Base-by-base conservation (phyloP, 345 rosid genomes). In the Sonneratia alba region DNA sequence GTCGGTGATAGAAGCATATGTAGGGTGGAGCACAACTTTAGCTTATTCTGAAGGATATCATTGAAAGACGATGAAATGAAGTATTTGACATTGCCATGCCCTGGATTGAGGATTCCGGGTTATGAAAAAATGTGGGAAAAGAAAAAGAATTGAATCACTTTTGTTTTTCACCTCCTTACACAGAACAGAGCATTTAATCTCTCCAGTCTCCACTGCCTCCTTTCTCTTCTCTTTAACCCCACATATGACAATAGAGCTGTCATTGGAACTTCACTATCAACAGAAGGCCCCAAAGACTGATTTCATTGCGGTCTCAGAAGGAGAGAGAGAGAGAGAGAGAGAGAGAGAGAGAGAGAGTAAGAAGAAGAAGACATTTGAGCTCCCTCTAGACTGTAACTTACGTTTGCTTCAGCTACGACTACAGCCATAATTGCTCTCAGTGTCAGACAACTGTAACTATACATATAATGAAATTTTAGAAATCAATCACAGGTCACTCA, bases 231-330 rank as follows among this genome's bases (percentile, higher is more conserved):
- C 36, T 24, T 59, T 22, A 59, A 59, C 64, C 64, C 64, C 64
- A 59, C 64, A 59, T 4, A 24, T 7, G 64, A 59, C 6, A 11
- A 40, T 40, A 40, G 43, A 40, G 9, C 64, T 59, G 64, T 59
- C 64, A 59, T 59, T 59, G 64, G 36, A 59, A 59, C 36, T 59
- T 59, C 64, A 5, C 64, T 24, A 59, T 59, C 64, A 59, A 53
- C 5, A 53, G 22, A 18, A 53, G 22, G 59, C 59, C 59, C 59
- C 59, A 53, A 59, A 59, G 34, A 59, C 64, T 59, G 64, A 22
- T 59, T n/a, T 59, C 22, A 59, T 8, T 59, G 64, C 24, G 34
- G 36, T 22, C 64, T 59, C 64, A 59, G 64, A 27, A 27, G 32
- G 1, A 27, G 32, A 27, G 32, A 27, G 32, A 27, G 32, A 27